A percentile compares a stretch with the other conserved stretches of the same genome.
Evolutionary conservation across 805 yeast species (phyloP).

Genomic region (Metschnikowia continentalis): DNA sequence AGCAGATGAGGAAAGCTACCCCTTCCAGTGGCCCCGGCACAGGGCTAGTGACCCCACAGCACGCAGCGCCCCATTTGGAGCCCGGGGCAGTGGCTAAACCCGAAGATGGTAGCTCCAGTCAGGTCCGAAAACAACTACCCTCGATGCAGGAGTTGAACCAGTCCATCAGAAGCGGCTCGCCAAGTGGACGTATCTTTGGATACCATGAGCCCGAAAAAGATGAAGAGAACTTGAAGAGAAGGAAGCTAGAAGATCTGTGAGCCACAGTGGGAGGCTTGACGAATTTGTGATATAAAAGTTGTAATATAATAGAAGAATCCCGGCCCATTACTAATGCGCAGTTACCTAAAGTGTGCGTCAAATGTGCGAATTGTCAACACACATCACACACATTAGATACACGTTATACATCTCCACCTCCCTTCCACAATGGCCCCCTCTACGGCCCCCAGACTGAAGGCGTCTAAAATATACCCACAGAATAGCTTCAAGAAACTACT

Average conservation of each 20-base stretch:
- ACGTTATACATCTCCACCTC: neutral
- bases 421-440: neutral
- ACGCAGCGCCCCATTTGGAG: constrained; percentile 2
- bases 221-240: constrained; percentile 11
- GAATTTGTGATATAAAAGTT: neutral
- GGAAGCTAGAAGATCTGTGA: constrained; percentile 12
- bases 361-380: neutral
- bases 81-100: neutral
- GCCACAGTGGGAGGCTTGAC: neutral
- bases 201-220: constrained; percentile 4
- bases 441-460: neutral
- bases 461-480: constrained; percentile 10
- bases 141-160: constrained; percentile 36
- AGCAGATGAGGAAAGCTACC: neutral
- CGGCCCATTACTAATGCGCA: neutral
- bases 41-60: neutral
- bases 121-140: constrained; percentile 25
- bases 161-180: constrained; percentile 20
- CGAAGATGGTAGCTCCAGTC: neutral
- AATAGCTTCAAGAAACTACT: constrained; percentile 9
- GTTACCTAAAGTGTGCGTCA: neutral
- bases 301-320: neutral
- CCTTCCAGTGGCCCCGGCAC: neutral
- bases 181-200: neutral
- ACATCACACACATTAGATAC: too few relatives aligned